Percentiles rank a stretch among this genome's conserved stretches.
These are phyloP conservation scores for Inga leiocalycina DNA, from an alignment of 306 rosid species.

Conservation along the genomic window DNA sequence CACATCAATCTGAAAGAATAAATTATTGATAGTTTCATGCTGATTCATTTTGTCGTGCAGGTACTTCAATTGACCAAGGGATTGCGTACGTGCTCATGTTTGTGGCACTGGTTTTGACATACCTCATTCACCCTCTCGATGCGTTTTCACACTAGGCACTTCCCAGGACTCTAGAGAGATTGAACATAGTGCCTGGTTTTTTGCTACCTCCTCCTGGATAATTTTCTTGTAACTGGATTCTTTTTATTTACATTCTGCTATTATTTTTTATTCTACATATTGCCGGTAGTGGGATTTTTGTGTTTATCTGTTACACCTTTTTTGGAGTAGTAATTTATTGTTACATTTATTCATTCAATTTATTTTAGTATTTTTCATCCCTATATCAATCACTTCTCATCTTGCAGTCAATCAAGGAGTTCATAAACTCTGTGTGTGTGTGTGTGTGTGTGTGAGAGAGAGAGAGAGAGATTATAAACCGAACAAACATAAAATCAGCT, in stretches of 20 bases:
- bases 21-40: not conserved
- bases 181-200: slow-evolving; percentile 12
- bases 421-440: not conserved
- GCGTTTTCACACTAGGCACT: slow-evolving; percentile 47
- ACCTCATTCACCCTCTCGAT: slow-evolving; percentile 82
- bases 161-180: slow-evolving; percentile 4
- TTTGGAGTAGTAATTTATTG: not conserved
- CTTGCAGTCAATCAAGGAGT: slow-evolving; percentile 4
- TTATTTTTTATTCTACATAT: not conserved
- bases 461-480: not conserved
- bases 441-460: not conserved
- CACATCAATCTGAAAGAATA: not conserved
- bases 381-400: not conserved
- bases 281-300: not conserved
- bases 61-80: slow-evolving; percentile 84
- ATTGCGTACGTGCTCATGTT: slow-evolving; percentile 80
- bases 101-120: slow-evolving; percentile 75
- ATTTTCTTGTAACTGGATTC: not conserved
- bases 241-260: not conserved
- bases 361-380: not conserved
- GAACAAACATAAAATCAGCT: not conserved
- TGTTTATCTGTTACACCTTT: not conserved
- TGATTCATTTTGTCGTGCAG: slow-evolving; percentile 32
- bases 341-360: not conserved
- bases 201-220: not conserved